phyloP scores from a whole-genome alignment of 2,329 filamentous ascomycete genomes.

The Scopulariopsis brevicaulis region DNA sequence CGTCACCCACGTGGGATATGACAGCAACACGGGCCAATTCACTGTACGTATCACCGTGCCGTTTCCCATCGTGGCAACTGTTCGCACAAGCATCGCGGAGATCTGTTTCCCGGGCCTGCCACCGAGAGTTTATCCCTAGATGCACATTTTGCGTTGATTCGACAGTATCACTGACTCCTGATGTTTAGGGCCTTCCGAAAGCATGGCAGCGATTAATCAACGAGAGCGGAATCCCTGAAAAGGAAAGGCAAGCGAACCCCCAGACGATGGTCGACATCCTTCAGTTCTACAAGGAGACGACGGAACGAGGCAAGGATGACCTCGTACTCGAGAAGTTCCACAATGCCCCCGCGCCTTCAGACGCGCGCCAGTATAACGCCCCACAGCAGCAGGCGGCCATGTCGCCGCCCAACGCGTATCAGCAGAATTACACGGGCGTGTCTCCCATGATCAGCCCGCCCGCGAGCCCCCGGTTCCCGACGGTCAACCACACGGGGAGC shows the following conservation, averaged over 20 bases:
- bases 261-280: constrained; percentile 94
- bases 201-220: constrained; percentile 96
- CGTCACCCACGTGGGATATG: constrained; percentile 95
- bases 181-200: constrained; percentile 70
- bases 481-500: constrained; percentile 76
- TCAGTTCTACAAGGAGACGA: constrained; percentile 93
- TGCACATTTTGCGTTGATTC: neutral
- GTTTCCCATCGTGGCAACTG: constrained; percentile 2
- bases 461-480: constrained; percentile 74
- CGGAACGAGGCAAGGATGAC: constrained; percentile 68
- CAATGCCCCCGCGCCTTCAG: constrained; percentile 54
- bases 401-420: constrained; percentile 41
- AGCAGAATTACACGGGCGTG: constrained; percentile 43
- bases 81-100: neutral
- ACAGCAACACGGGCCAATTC: constrained; percentile 92
- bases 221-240: constrained; percentile 91
- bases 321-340: constrained; percentile 95
- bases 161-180: neutral
- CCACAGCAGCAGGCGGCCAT: constrained; percentile 25
- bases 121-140: constrained; percentile 6
- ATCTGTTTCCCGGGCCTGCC: neutral
- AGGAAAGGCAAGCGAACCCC: constrained; percentile 90
- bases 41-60: constrained; percentile 50
- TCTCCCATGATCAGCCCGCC: constrained; percentile 64
- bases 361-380: constrained; percentile 31